These are phyloP conservation scores for Mycena indigotica DNA, from an alignment of 768 basidiomycete genomes.

Conservation along the genomic window DNA sequence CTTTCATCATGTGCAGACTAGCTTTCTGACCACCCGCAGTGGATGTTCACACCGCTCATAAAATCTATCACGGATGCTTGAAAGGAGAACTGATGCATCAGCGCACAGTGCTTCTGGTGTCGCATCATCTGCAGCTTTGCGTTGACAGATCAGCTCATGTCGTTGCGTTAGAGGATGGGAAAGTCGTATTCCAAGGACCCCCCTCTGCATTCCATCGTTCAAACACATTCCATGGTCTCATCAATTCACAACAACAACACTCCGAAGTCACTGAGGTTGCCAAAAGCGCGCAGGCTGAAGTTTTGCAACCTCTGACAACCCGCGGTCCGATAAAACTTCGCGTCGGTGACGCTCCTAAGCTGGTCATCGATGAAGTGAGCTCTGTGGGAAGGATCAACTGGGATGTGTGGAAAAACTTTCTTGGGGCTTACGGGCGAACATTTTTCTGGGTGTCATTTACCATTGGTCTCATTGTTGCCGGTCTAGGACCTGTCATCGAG, in stretches of 20 bases:
- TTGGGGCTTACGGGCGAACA: constrained; percentile 49
- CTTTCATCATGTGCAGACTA: not conserved
- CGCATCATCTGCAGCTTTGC: constrained; percentile 91
- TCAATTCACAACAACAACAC: constrained; percentile 49
- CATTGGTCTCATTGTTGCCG: constrained; percentile 51
- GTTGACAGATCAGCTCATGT: constrained; percentile 77
- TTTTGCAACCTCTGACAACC: too few species aligned
- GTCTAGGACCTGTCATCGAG: constrained; percentile 65
- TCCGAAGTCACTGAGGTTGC: constrained; percentile 13
- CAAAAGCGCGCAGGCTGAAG: too few species aligned
- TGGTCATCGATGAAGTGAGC: constrained; percentile 79
- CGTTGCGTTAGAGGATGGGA: constrained; percentile 79
- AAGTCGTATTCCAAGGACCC: constrained; percentile 70
- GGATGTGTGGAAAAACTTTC: constrained; percentile 63
- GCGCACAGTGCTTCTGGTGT: constrained; percentile 90
- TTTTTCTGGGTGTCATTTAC: constrained; percentile 60
- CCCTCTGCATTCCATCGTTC: constrained; percentile 63
- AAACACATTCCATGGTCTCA: constrained; percentile 60
- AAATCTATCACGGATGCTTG: constrained; percentile 81
- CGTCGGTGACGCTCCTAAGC: constrained; percentile 41
- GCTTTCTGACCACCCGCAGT: constrained; percentile 42
- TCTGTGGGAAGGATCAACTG: constrained; percentile 68
- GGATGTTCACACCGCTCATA: constrained; percentile 89
- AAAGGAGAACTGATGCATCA: constrained; percentile 78
- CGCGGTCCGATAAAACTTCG: too few species aligned